A percentile compares a stretch with the other conserved stretches of the same genome.
Conservation (phyloP, 495 filamentous ascomycete genomes). For the Cudoniella acicularis region DNA sequence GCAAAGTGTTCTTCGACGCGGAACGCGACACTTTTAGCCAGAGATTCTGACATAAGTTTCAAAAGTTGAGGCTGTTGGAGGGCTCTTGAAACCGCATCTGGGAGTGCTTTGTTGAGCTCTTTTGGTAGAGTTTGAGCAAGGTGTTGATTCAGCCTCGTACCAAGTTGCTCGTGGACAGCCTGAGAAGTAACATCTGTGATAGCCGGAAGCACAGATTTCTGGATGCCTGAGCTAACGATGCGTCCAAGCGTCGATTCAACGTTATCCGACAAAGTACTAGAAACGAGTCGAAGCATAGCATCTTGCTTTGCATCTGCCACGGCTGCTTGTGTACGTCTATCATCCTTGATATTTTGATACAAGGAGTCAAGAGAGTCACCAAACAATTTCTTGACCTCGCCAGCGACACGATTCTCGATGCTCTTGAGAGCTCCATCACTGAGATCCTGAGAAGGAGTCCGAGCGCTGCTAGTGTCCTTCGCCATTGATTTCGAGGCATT, state of each 20-base stretch:
- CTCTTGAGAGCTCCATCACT: slow-evolving; percentile 40
- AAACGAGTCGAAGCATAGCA: slow-evolving; percentile 80
- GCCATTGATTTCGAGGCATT: slow-evolving; percentile 7
- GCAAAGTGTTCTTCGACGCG: slow-evolving; percentile 66
- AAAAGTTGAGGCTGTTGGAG: slow-evolving; percentile 67
- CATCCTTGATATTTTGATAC: slow-evolving; percentile 35
- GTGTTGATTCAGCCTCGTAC: slow-evolving; percentile 21
- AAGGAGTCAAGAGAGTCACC: slow-evolving; percentile 39
- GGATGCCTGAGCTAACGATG: slow-evolving; percentile 54
- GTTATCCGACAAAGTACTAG: slow-evolving; percentile 82
- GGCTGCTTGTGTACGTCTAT: slow-evolving; percentile 33
- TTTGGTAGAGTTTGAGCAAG: slow-evolving; percentile 41
- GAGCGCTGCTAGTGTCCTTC: slow-evolving; percentile 3
- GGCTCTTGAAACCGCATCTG: slow-evolving; percentile 48
- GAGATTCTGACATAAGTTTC: slow-evolving; percentile 64
- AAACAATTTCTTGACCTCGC: slow-evolving; percentile 41
- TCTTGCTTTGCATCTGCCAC: slow-evolving; percentile 61
- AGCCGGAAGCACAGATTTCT: slow-evolving; percentile 38
- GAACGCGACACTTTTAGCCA: slow-evolving; percentile 54
- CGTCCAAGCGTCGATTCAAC: slow-evolving; percentile 71
- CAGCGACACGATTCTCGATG: slow-evolving; percentile 41
- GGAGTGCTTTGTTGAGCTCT: slow-evolving; percentile 45
- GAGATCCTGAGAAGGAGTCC: slow-evolving; percentile 36
- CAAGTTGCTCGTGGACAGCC: slow-evolving; percentile 45
- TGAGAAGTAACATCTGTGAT: slow-evolving; percentile 26